Base-by-base conservation (phyloP, 2,329 filamentous ascomycete genomes). In the Shiraia sp. region DNA sequence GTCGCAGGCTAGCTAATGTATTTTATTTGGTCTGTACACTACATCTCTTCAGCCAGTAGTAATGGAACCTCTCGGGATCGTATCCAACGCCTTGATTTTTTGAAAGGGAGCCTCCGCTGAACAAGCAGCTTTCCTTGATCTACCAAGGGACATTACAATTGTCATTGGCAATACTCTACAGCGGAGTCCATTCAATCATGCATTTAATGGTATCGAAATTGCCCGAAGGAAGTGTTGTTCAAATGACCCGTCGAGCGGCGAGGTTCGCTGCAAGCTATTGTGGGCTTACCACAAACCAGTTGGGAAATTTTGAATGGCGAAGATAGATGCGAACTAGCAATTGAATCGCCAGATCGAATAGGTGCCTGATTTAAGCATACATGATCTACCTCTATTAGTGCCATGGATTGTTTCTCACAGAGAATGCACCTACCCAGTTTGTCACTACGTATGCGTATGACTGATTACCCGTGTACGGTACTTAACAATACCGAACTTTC, bases 11-110 rank as follows among this genome's bases (percentile, higher is more conserved):
- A 22, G 19, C 19, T 22, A 22, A 22, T 4, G 19, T 22, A 4
- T 5, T 22, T 22, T 4, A 24, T 28, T 53, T 17, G 57, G 55
- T 10, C 60, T 56, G 31, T 63, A 53, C 45, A 61, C 26, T 59
- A 61, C 29, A 27, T 60, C 12, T 56, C 63, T 24, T 59, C 53
- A n/a, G 57, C 45, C 10, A 62, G 57, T 25, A 60, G 57, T 3
- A n/a, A n/a, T n/a, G n/a, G n/a, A n/a, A n/a, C n/a, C n/a, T n/a
- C n/a, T n/a, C n/a, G n/a, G n/a, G n/a, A n/a, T n/a, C n/a, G n/a
- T n/a, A n/a, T n/a, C n/a, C n/a, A n/a, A n/a, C n/a, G n/a, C n/a
- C n/a, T n/a, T n/a, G n/a, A n/a, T n/a, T n/a, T n/a, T n/a, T n/a
- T n/a, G n/a, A n/a, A n/a, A n/a, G n/a, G n/a, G n/a, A n/a, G n/a